phyloP scores from a whole-genome alignment of 495 filamentous ascomycete species.

The Aspergillus ostianus region DNA sequence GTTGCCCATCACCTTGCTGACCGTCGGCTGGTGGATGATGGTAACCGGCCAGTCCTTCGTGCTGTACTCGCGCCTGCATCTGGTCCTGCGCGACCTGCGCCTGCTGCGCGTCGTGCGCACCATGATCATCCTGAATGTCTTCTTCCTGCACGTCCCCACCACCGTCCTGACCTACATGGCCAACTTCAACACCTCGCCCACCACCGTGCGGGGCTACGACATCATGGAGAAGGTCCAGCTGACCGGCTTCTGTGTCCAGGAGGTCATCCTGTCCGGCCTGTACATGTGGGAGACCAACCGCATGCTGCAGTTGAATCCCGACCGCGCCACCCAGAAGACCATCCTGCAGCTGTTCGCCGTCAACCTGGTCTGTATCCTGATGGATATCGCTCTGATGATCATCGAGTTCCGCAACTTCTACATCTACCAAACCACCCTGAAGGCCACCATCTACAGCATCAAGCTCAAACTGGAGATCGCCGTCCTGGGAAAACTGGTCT shows the following conservation, averaged over 20 bases:
- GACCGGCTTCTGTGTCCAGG: slow-evolving; percentile 47
- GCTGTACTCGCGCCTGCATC: slow-evolving; percentile 35
- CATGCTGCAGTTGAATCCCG: slow-evolving; percentile 33
- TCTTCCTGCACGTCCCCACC: slow-evolving; percentile 27
- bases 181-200: slow-evolving; percentile 6
- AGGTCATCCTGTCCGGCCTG: slow-evolving; percentile 47
- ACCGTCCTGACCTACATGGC: slow-evolving; percentile 25
- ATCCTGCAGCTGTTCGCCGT: slow-evolving; percentile 46
- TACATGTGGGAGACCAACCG: slow-evolving; percentile 45
- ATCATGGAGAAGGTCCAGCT: slow-evolving; percentile 48
- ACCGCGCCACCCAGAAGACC: slow-evolving; percentile 27
- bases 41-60: slow-evolving; percentile 53
- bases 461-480: slow-evolving; percentile 56
- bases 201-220: slow-evolving; percentile 35
- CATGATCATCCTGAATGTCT: slow-evolving; percentile 30
- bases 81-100: slow-evolving; percentile 23
- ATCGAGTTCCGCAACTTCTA: slow-evolving; percentile 46
- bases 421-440: slow-evolving; percentile 42
- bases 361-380: slow-evolving; percentile 40
- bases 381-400: slow-evolving; percentile 45
- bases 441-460: slow-evolving; percentile 48
- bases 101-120: slow-evolving; percentile 24
- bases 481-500: slow-evolving; percentile 34
- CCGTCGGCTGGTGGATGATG: slow-evolving; percentile 53
- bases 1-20: slow-evolving; percentile 30